Conservation (phyloP, 768 basidiomycete genomes). For the Podaxis mareebaensis region DNA sequence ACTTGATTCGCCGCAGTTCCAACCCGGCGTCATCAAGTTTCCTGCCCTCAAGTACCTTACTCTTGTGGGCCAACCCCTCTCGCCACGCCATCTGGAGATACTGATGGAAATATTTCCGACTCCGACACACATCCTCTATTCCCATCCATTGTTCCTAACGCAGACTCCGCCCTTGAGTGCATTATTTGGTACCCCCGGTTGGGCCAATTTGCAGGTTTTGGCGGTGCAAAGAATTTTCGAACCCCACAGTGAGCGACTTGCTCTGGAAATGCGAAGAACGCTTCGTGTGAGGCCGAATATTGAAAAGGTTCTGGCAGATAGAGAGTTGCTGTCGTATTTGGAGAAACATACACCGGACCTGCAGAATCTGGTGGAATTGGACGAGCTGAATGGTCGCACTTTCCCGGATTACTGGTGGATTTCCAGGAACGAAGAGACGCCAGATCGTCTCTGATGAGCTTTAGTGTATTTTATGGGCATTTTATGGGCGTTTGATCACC, state of each 20-base stretch:
- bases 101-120: slow-evolving; percentile 4
- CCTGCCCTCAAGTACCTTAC: slow-evolving; percentile 36
- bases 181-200: not conserved
- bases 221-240: not conserved
- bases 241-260: not conserved
- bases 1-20: slow-evolving; percentile 24
- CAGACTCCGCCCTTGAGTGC: not conserved
- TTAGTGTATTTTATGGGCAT: not conserved
- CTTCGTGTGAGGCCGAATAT: not conserved
- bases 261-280: not conserved
- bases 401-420: slow-evolving; percentile 13
- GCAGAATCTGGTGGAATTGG: not conserved
- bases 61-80: slow-evolving; percentile 9
- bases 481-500: not conserved
- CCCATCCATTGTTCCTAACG: not conserved
- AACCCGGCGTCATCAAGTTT: slow-evolving; percentile 24
- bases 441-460: slow-evolving; percentile 3
- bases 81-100: not conserved
- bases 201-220: not conserved
- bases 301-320: not conserved
- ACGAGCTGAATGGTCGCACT: not conserved
- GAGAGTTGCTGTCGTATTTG: not conserved
- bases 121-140: slow-evolving; percentile 6
- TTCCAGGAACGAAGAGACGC: not conserved
- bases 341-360: not conserved